Evolutionary conservation across 2,329 filamentous ascomycete genomes (phyloP).

Genomic region (Zymoseptoria tritici): DNA sequence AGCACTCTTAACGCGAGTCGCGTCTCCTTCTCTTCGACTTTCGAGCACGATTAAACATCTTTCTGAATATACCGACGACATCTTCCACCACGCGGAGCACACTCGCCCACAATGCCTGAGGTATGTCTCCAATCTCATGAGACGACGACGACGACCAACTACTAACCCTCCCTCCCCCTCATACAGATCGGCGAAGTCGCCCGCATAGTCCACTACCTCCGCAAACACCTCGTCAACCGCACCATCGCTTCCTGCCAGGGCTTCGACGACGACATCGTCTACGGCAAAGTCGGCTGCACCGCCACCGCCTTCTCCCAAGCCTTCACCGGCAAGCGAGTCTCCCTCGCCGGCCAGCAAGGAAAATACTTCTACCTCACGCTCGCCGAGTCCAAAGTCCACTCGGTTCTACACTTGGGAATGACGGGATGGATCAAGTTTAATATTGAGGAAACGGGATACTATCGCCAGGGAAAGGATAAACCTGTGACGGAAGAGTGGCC

Average conservation of each 20-base stretch:
- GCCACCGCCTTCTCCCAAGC: constrained; percentile 66
- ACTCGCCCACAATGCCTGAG: constrained; percentile 12
- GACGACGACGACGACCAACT: not conserved
- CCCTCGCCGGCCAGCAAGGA: constrained; percentile 72
- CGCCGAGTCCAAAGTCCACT: constrained; percentile 64
- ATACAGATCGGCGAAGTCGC: constrained; percentile 56
- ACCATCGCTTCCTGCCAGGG: constrained; percentile 63
- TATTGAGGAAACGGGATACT: constrained; percentile 69
- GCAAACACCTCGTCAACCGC: constrained; percentile 75
- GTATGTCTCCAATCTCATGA: not conserved
- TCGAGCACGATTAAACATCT: not conserved
- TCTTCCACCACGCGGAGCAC: not conserved
- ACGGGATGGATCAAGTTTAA: constrained; percentile 82
- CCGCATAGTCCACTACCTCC: constrained; percentile 77
- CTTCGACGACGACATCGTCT: constrained; percentile 75
- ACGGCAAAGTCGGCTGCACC: constrained; percentile 81
- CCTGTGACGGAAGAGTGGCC: constrained; percentile 61
- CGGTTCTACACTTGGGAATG: constrained; percentile 50
- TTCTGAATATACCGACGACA: not conserved
- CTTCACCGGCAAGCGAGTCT: constrained; percentile 65
- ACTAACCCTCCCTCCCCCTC: not conserved
- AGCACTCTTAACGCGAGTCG: too few species aligned
- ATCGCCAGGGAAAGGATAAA: constrained; percentile 53
- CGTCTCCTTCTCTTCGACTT: not conserved
- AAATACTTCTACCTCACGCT: constrained; percentile 96